Evolutionary conservation across 1,284 basidiomycete genomes (phyloP).

Genomic region (Volvariella volvacea): DNA sequence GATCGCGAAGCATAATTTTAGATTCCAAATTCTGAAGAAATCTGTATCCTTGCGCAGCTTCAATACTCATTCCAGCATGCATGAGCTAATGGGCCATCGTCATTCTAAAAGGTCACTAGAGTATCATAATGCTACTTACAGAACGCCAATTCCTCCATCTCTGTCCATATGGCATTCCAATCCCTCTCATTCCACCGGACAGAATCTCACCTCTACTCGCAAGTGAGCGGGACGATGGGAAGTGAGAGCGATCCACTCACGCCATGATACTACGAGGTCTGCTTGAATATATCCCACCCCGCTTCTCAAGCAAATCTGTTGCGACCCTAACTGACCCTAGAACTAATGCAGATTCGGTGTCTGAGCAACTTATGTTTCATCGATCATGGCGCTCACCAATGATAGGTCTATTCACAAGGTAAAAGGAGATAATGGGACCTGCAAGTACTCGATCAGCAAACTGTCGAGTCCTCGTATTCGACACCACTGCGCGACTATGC

Average conservation of each 20-base stretch:
- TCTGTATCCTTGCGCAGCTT: conserved; percentile 19
- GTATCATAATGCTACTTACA: conserved; percentile 13
- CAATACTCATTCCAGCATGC: conserved; percentile 20
- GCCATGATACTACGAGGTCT: conserved; percentile 41
- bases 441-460: too few relatives aligned
- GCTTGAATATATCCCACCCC: conserved; percentile 64
- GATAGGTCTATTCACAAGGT: conserved; percentile 14
- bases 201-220: conserved; percentile 18
- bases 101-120: not conserved
- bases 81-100: conserved; percentile 13
- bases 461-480: too few relatives aligned
- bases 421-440: conserved; percentile 17
- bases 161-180: conserved; percentile 22
- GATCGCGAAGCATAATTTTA: conserved; percentile 16
- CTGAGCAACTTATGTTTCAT: not conserved
- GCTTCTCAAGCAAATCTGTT: conserved; percentile 58
- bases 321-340: conserved; percentile 29
- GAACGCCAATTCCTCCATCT: conserved; percentile 25
- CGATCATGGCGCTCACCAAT: conserved; percentile 13
- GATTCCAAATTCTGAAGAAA: conserved; percentile 19
- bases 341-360: not conserved
- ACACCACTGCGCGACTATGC: too few relatives aligned
- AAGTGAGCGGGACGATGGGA: not conserved
- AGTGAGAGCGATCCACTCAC: conserved; percentile 13
- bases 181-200: conserved; percentile 21